phyloP scores from a whole-genome alignment of 192 early-diverging fungal species.

The Coemansia sp. region DNA sequence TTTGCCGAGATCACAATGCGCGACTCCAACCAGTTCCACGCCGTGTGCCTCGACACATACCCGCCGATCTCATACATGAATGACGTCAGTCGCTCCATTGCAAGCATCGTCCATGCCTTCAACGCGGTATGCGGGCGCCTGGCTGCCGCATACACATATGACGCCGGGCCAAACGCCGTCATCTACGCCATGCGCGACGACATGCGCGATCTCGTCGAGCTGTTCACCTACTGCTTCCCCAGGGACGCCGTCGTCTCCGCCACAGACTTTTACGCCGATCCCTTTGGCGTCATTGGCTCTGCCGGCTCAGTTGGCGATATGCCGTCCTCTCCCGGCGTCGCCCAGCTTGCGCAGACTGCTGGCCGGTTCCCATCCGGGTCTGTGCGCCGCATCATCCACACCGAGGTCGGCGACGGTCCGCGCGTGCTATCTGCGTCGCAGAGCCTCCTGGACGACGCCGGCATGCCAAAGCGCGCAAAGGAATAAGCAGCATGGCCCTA shows the following conservation, averaged over 20 bases:
- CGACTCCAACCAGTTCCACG: conserved; percentile 99
- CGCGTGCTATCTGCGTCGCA: conserved; percentile 56
- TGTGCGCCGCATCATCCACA: conserved; percentile 87
- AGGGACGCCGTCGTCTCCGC: conserved; percentile 29
- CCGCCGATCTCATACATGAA: conserved; percentile 99
- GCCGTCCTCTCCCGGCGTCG: conserved; percentile 16
- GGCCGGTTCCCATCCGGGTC: conserved; percentile 63
- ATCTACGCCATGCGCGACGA: conserved; percentile 84
- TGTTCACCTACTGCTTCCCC: conserved; percentile 88
- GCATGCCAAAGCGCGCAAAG: conserved; percentile 46
- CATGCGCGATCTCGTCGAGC: conserved; percentile 79
- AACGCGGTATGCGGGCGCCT: conserved; percentile 60
- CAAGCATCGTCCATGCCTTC: conserved; percentile 81
- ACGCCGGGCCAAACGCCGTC: conserved; percentile 98
- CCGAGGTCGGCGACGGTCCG: conserved; percentile 92
- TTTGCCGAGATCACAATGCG: conserved; percentile 97
- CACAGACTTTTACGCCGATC: conserved; percentile 60
- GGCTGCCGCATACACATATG: conserved; percentile 96
- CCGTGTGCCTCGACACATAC: conserved; percentile 96
- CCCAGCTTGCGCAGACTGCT: conserved; percentile 27
- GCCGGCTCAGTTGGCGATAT: conserved; percentile 54
- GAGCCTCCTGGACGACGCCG: conserved; percentile 42
- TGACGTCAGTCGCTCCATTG: conserved; percentile 89
- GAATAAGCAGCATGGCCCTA: conserved; percentile 2
- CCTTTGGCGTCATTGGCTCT: conserved; percentile 57